Percentiles rank a stretch among this genome's conserved stretches.
Evolutionary conservation across 164 flowering plant species (phyloP).

Genomic region (Vitis cinerea): DNA sequence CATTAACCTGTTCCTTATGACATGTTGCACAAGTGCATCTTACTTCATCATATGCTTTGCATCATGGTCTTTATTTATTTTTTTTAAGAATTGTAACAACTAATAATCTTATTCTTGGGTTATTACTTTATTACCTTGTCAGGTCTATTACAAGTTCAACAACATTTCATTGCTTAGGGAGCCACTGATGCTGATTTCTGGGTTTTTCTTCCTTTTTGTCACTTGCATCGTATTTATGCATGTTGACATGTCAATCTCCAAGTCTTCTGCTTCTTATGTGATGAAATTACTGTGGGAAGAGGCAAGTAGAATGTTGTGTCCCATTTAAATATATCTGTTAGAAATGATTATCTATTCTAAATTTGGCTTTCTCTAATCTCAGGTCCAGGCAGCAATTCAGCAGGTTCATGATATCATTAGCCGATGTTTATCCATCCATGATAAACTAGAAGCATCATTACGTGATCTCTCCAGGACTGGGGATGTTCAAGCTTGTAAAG

Average conservation of each 20-base stretch:
- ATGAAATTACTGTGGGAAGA: constrained; percentile 93
- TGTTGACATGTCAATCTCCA: constrained; percentile 86
- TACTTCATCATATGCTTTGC: too few species aligned
- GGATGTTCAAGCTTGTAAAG: constrained; percentile 88
- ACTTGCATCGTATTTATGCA: constrained; percentile 72
- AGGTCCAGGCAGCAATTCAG: constrained; percentile 79
- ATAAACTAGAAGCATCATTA: constrained; percentile 83
- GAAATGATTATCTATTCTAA: neutral
- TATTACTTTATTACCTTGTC: constrained; percentile 19
- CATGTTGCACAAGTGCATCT: neutral
- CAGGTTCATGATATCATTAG: constrained; percentile 50
- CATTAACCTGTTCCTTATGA: neutral
- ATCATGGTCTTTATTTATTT: neutral
- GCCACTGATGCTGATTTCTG: constrained; percentile 86
- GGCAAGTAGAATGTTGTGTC: constrained; percentile 34
- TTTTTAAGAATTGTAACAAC: neutral
- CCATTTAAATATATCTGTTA: neutral
- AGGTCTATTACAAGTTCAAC: constrained; percentile 96
- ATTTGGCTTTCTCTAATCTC: constrained; percentile 12
- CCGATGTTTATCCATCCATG: constrained; percentile 61
- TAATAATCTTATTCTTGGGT: too few species aligned
- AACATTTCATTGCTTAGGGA: constrained; percentile 69
- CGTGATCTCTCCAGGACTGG: constrained; percentile 90
- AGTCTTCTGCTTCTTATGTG: constrained; percentile 83
- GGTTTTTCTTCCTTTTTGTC: constrained; percentile 74